Conservation (phyloP, 805 yeast genomes). For the Candida qinlingensis region DNA sequence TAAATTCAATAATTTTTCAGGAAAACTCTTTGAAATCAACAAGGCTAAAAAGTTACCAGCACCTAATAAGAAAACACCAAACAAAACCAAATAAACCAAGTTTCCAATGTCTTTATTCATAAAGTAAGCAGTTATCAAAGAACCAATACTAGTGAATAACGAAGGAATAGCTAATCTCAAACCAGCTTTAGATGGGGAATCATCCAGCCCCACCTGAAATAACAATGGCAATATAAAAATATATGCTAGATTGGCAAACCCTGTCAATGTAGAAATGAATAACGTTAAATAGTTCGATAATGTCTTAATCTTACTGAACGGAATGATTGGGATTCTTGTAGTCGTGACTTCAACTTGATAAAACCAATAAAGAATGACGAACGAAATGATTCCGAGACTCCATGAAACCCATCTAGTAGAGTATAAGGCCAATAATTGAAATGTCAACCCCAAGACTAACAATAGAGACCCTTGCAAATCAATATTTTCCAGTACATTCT, state of each 20-base stretch:
- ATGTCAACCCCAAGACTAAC: constrained; percentile 29
- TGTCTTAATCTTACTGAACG: constrained; percentile 25
- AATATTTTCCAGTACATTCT: constrained; percentile 21
- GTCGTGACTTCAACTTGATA: constrained; percentile 23
- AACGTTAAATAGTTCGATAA: constrained; percentile 24
- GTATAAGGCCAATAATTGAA: constrained; percentile 27
- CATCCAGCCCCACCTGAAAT: constrained; percentile 37
- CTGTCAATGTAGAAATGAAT: constrained; percentile 31
- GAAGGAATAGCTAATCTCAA: constrained; percentile 37
- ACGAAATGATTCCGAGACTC: constrained; percentile 7
- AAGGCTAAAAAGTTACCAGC: constrained; percentile 36
- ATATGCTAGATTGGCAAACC: constrained; percentile 35
- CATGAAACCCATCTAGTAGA: constrained; percentile 12
- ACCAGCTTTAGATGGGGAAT: constrained; percentile 36
- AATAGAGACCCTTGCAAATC: constrained; percentile 31
- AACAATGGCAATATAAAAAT: constrained; percentile 37
- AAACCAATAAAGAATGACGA: constrained; percentile 15
- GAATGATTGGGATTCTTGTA: constrained; percentile 30
- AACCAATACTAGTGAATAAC: constrained; percentile 38
- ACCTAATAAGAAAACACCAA: constrained; percentile 32
- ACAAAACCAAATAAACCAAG: constrained; percentile 25
- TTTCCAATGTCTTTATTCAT: constrained; percentile 29
- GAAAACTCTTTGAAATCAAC: constrained; percentile 30
- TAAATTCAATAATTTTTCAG: constrained; percentile 32
- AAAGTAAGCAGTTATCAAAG: constrained; percentile 33